Evolutionary conservation across 345 rosid species (phyloP).

Genomic region (Turritis glabra): DNA sequence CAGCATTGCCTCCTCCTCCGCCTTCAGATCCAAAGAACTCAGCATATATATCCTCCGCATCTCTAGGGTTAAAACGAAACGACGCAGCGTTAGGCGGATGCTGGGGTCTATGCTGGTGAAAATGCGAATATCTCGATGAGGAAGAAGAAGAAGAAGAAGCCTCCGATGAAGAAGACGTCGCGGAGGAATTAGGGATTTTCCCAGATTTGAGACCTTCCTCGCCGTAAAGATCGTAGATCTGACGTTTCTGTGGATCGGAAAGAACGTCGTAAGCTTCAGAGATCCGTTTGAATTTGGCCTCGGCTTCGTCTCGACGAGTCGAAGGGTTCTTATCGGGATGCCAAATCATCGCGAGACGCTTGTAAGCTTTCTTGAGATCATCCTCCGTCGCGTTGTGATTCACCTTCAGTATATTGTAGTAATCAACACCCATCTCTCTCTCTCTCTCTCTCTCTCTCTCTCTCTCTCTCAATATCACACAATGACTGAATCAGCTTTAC

Average conservation of each 20-base stretch:
- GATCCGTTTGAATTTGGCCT: conserved; percentile 87
- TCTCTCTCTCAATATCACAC: no score
- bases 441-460: no score
- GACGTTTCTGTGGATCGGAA: conserved; percentile 76
- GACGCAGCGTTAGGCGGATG: conserved; percentile 45
- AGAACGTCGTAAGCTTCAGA: conserved; percentile 90
- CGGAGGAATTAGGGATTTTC: conserved; percentile 54
- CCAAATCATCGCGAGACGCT: conserved; percentile 94
- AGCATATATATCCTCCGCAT: conserved; percentile 79
- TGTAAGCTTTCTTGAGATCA: conserved; percentile 85
- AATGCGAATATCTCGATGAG: conserved; percentile 35
- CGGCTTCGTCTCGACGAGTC: conserved; percentile 62
- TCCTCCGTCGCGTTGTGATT: conserved; percentile 85
- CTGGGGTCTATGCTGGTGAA: conserved; percentile 42
- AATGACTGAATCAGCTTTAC: background rate
- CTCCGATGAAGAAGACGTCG: conserved; percentile 38
- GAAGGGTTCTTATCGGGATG: conserved; percentile 96
- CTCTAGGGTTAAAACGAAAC: conserved; percentile 63
- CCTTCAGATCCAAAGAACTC: conserved; percentile 74
- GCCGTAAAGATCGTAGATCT: conserved; percentile 93
- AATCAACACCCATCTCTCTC: conserved; percentile 76
- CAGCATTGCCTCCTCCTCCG: conserved; percentile 38
- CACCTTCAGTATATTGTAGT: conserved; percentile 89
- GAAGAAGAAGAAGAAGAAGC: conserved; percentile 39
- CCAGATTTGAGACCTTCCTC: conserved; percentile 90